These are phyloP conservation scores for Hygrophila difformis DNA, from an alignment of 257 asterid species.

Conservation along the genomic window DNA sequence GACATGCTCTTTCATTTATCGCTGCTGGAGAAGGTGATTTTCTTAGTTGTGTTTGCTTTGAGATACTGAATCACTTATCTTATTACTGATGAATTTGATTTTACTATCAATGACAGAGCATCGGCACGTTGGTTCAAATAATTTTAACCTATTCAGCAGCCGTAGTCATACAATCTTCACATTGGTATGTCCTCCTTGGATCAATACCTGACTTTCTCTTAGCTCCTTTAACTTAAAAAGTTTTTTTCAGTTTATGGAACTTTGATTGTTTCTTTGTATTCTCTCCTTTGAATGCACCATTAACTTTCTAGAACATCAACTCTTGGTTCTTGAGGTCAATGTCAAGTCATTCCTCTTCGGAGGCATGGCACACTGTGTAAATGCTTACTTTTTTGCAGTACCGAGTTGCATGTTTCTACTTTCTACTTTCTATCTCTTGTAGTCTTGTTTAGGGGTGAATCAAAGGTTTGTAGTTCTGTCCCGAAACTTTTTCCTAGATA, in stretches of 20 bases:
- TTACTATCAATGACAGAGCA: slow-evolving; percentile 56
- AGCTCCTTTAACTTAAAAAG: slow-evolving; percentile 4
- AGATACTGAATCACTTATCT: slow-evolving; percentile 1
- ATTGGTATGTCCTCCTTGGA: slow-evolving; percentile 46
- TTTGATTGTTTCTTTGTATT: not conserved
- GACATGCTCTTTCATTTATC: slow-evolving; percentile 97
- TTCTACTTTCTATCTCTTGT: no score
- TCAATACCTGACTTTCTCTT: slow-evolving; percentile 4
- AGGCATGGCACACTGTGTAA: slow-evolving; percentile 5
- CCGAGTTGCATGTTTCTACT: no score
- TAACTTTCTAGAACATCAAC: slow-evolving; percentile 1
- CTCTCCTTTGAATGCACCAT: not conserved
- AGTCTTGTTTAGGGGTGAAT: no score
- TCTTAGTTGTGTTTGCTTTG: slow-evolving; percentile 16
- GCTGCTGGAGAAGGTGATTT: slow-evolving; percentile 97
- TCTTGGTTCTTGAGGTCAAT: slow-evolving; percentile 9
- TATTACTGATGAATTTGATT: not conserved
- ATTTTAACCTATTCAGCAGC: slow-evolving; percentile 97
- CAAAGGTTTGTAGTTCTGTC: not conserved
- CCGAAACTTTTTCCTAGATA: not conserved
- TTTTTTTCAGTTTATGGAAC: slow-evolving; percentile 5
- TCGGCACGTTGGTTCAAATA: slow-evolving; percentile 98
- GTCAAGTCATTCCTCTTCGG: slow-evolving; percentile 1
- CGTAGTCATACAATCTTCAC: slow-evolving; percentile 99
- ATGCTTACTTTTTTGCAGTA: not conserved